These are phyloP conservation scores for Penicillium tannophilum DNA, from an alignment of 495 filamentous ascomycete genomes.

Conservation along the genomic window DNA sequence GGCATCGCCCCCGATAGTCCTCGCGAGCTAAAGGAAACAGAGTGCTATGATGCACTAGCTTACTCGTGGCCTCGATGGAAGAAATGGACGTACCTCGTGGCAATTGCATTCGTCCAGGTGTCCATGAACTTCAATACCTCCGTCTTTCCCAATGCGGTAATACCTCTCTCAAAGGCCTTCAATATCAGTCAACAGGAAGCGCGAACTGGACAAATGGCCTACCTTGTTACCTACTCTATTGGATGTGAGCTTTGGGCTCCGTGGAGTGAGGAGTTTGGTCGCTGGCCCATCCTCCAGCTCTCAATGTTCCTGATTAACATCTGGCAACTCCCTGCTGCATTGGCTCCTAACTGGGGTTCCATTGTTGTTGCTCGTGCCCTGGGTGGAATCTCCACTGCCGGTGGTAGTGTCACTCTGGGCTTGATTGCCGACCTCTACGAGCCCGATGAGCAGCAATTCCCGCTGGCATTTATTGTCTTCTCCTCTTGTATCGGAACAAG, in stretches of 20 bases:
- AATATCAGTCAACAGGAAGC: constrained; percentile 63
- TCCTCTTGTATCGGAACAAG: constrained; percentile 73
- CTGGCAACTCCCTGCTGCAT: constrained; percentile 67
- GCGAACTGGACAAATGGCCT: constrained; percentile 65
- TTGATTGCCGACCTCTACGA: constrained; percentile 79
- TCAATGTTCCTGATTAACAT: constrained; percentile 72
- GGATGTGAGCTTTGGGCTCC: constrained; percentile 82
- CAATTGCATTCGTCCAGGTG: constrained; percentile 73
- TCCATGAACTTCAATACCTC: constrained; percentile 73
- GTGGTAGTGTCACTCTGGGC: constrained; percentile 77
- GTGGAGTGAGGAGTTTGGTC: constrained; percentile 76
- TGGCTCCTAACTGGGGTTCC: constrained; percentile 68
- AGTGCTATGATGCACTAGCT: constrained; percentile 65
- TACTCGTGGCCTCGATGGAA: constrained; percentile 64
- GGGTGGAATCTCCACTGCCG: constrained; percentile 60
- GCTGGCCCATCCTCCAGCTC: constrained; percentile 69
- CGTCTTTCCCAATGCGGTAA: constrained; percentile 45
- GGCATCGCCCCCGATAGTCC: constrained; percentile 1
- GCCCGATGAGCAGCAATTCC: constrained; percentile 61
- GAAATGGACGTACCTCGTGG: constrained; percentile 72
- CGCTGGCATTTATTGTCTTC: constrained; percentile 72
- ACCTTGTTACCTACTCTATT: constrained; percentile 72
- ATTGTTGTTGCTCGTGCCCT: constrained; percentile 65
- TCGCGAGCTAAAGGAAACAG: constrained; percentile 61
- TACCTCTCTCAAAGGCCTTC: constrained; percentile 61